Base-by-base conservation (phyloP, 2,329 filamentous ascomycete species). In the Ceratocystis cubensis region DNA sequence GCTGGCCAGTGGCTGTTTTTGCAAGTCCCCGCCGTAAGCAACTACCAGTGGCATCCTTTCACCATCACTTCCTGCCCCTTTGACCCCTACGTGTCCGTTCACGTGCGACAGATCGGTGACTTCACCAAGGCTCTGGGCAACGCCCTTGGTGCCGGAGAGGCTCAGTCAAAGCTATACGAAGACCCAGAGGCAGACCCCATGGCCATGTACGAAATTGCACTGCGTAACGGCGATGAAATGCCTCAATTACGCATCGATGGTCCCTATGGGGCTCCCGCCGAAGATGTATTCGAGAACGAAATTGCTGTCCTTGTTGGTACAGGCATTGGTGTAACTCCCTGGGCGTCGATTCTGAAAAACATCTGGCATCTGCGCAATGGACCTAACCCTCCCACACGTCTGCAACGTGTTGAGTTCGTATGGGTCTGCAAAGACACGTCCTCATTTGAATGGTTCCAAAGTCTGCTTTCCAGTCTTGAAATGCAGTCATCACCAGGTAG, bases 401-500 rank as follows among this genome's bases (percentile, higher is more conserved):
- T 96, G 61, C 87, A 89, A 66, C 85, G 91, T 73, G 90, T 96
- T 17, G 91, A 96, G 75, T 96, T 96, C 76, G 91, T 96, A 78
- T 96, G 91, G 91, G 85, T 95, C 61, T 95, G 90, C 81, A 91
- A 87, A 74, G 89, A 94, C 73, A 94, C 90, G 0, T 87, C 82
- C 30, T 93, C 89, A 0, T 96, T 96, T 73, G 91, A 95, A 77
- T 96, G 91, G 91, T 95, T 96, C 79, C 91, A 96, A 74, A 88
- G 87, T 1, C 84, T 96, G 0, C 82, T 96, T 17, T 88, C 87
- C 1, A 91, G 87, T 1, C 85, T 96, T 22, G 91, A 96, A 76
- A 79, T 84, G 46, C 91, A 96, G 73, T 88, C 85, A 56, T 80
- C 83, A 69, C 82, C 82, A 10, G 84, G 83, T 66, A 82, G 22